Evolutionary conservation across 1,139 yeast species (phyloP).

Genomic region (Pichia inconspicua): DNA sequence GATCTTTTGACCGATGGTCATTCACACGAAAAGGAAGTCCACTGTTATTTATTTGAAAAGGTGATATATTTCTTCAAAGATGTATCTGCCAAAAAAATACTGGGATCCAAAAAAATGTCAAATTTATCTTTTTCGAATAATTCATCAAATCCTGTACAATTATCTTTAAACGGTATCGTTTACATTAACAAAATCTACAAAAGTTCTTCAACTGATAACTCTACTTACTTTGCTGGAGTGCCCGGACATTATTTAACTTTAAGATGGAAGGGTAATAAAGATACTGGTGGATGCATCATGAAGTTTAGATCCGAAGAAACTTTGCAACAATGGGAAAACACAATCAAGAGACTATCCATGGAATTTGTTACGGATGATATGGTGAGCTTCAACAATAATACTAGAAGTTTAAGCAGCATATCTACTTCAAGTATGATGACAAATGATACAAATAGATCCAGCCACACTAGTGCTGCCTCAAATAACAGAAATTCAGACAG

Average conservation of each 20-base stretch:
- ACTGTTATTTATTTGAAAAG: constrained; percentile 81
- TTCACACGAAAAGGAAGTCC: constrained; percentile 80
- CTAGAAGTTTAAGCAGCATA: constrained; percentile 10
- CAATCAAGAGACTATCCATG: constrained; percentile 19
- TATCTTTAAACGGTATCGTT: constrained; percentile 26
- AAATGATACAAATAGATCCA: constrained; percentile 13
- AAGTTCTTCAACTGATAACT: constrained; percentile 20
- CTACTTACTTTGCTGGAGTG: constrained; percentile 25
- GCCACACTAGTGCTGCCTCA: constrained; percentile 8
- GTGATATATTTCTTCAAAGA: constrained; percentile 64
- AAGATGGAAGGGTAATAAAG: constrained; percentile 75
- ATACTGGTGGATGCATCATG: constrained; percentile 65
- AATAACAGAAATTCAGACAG: constrained; percentile 8
- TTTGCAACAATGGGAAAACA: constrained; percentile 60
- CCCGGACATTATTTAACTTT: constrained; percentile 53
- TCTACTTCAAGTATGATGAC: constrained; percentile 10
- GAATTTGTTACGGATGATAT: constrained; percentile 7
- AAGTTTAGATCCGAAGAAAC: constrained; percentile 65
- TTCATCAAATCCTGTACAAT: constrained; percentile 12
- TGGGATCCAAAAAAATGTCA: constrained; percentile 39
- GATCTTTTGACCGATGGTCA: constrained; percentile 38
- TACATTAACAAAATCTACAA: constrained; percentile 24
- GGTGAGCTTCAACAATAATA: constrained; percentile 5
- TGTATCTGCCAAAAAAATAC: constrained; percentile 23
- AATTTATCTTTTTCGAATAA: constrained; percentile 20